Base-by-base conservation (phyloP, 1,284 basidiomycete species). In the Ustilago esculenta region DNA sequence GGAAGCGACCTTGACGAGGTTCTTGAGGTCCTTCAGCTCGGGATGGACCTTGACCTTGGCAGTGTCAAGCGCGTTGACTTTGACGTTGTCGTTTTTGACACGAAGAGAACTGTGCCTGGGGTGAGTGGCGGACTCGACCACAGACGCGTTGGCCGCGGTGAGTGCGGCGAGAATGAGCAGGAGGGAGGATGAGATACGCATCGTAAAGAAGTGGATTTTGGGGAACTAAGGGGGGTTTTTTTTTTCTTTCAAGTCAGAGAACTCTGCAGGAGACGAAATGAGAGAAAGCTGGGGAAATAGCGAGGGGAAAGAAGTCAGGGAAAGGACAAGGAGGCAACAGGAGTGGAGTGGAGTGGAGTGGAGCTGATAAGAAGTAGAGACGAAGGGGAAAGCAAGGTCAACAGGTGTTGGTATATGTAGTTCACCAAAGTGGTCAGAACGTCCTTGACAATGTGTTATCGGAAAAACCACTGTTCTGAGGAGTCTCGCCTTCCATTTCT, bases 171-270 rank as follows among this genome's bases (percentile, higher is more conserved):
- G 46, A 51, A 65, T 46, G 23, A 65, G 27, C 25, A 50, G 30
- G 41, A 65, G 55, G 8, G 61, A 49, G 11, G 55, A 45, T 29
- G 61, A 65, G 42, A 65, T 4, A 44, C 61, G 61, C 61, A 65
- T 65, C 42, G 24, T 50, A 35, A 48, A 27, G 21, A 39, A 20
- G 6, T 18, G 45, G 39, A 36, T 18, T 30, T 14, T 5, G 8
- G 35, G 15, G 20, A 29, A 17, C 5, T 23, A 33, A 29, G 27
- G 11, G n/a, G n/a, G n/a, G n/a, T n/a, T n/a, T n/a, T n/a, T n/a
- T n/a, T n/a, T n/a, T n/a, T n/a, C n/a, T n/a, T n/a, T n/a, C n/a
- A n/a, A n/a, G n/a, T n/a, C n/a, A n/a, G n/a, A n/a, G n/a, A n/a
- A n/a, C n/a, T n/a, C n/a, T n/a, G n/a, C n/a, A n/a, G n/a, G n/a